These are phyloP conservation scores for Penicillium brevicompactum DNA, from an alignment of 2,329 filamentous ascomycete genomes.

Conservation along the genomic window DNA sequence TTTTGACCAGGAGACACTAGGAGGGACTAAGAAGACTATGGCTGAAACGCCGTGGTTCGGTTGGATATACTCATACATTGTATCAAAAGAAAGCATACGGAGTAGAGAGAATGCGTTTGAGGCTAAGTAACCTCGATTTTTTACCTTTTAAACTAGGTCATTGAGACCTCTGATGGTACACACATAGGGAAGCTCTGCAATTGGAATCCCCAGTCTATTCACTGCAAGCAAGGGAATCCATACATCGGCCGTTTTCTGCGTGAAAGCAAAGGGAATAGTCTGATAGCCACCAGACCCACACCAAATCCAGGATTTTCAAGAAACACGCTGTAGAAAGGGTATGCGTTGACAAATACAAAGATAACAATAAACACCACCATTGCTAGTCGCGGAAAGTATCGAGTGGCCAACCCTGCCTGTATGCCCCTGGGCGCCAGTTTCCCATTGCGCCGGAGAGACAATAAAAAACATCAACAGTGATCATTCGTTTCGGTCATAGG, in stretches of 20 bases:
- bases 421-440: conserved; percentile 25
- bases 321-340: conserved; percentile 26
- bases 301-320: conserved; percentile 18
- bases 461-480: conserved; percentile 22
- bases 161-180: conserved; percentile 17
- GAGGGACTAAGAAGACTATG: too few relatives aligned
- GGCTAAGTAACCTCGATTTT: conserved; percentile 23
- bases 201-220: neutral
- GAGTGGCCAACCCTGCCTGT: conserved; percentile 25
- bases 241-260: conserved; percentile 7
- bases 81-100: too few relatives aligned
- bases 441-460: conserved; percentile 29
- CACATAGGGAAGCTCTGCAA: conserved; percentile 3
- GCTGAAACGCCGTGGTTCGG: too few relatives aligned
- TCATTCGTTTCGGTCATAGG: conserved; percentile 29
- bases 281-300: conserved; percentile 14
- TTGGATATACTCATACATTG: too few relatives aligned
- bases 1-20: too few relatives aligned
- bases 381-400: conserved; percentile 24
- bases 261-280: conserved; percentile 13
- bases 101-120: neutral
- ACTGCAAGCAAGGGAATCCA: neutral
- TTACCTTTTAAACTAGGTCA: conserved; percentile 22
- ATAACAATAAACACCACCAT: conserved; percentile 18
- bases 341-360: conserved; percentile 18